Conservation (phyloP, 2,329 filamentous ascomycete genomes). For the Rhynchosporium secalis region DNA sequence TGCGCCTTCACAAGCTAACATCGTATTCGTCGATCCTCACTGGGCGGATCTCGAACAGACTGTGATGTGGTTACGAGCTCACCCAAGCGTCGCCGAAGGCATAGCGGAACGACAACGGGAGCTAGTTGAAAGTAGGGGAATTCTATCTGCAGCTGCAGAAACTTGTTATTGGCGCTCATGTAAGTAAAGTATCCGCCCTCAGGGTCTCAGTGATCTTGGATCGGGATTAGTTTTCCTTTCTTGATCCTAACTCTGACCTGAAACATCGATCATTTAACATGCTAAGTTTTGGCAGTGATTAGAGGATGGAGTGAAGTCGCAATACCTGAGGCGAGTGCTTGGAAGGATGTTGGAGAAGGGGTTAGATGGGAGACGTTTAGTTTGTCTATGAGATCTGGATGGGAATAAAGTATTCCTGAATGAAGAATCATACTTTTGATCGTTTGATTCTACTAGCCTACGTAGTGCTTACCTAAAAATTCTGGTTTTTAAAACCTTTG, state of each 20-base stretch:
- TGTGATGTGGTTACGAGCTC: constrained; percentile 47
- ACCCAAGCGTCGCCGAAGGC: constrained; percentile 47
- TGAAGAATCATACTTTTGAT: too few species aligned
- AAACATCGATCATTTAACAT: too few species aligned
- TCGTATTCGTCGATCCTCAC: constrained; percentile 52
- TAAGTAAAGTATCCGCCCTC: too few species aligned
- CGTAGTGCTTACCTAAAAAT: too few species aligned
- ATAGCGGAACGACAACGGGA: constrained; percentile 51
- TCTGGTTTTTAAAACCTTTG: too few species aligned
- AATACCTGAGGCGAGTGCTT: constrained; percentile 42
- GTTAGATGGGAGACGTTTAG: constrained; percentile 37
- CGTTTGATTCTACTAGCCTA: too few species aligned
- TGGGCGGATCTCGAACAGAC: constrained; percentile 53
- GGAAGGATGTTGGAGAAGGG: constrained; percentile 36
- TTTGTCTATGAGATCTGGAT: constrained; percentile 29
- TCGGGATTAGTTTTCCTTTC: too few species aligned
- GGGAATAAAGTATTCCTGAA: constrained; percentile 3
- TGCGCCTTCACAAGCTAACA: constrained; percentile 44
- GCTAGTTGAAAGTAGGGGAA: constrained; percentile 46
- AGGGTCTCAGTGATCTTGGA: too few species aligned
- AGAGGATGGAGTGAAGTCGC: constrained; percentile 50
- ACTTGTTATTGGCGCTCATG: constrained; percentile 53
- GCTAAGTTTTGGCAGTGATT: constrained; percentile 37
- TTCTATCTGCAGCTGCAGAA: constrained; percentile 52
- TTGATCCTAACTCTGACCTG: too few species aligned